Evolutionary conservation across 2,329 filamentous ascomycete genomes (phyloP), one percentile per base, ranked within the genome.

Genomic region (Ophiostoma sp.): DNA sequence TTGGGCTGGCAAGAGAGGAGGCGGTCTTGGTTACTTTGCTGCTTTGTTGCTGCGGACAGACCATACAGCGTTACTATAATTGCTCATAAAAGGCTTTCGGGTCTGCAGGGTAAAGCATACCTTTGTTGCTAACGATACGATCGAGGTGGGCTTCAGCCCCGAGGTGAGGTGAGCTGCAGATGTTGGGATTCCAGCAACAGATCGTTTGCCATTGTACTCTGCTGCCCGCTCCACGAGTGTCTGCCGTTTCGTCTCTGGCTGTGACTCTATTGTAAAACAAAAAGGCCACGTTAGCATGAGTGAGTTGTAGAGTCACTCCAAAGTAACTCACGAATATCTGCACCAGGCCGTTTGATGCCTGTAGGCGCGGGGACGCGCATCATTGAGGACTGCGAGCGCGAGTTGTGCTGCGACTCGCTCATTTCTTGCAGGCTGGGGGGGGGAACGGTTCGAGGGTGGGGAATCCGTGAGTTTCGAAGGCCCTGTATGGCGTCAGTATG

Each of bases 171-270:
- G 41, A 36, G 64, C 12, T 1, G 63, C 49, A 80, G 78, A 70
- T 18, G 60, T 63, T 9, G 60, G 60, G 8, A 79, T 75, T 44
- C 77, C 74, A 65, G 77, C 70, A 47, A 71, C 76, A 14, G 80
- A 75, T 62, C 78, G 76, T 69, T 77, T 80, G 76, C 78, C 76
- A 52, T 69, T 65, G 70, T 81, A 82, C 69, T 89, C 86, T 70
- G 77, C 82, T 44, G 82, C 85, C 72, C 81, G 80, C 68, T 88
- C 84, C 27, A 76, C 77, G 40, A 88, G 77, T 14, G 84, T 85
- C 73, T 86, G 87, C 68, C 87, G 81, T 77, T 90, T 89, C 3
- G 85, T 74, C 65, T 86, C 83, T 27, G 86, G 81, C 73, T 85
- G 81, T 36, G 78, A 72, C 66, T 81, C 85, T 66, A 40, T 38